phyloP scores from a whole-genome alignment of 1,284 basidiomycete genomes.

The Peniophora sp. region DNA sequence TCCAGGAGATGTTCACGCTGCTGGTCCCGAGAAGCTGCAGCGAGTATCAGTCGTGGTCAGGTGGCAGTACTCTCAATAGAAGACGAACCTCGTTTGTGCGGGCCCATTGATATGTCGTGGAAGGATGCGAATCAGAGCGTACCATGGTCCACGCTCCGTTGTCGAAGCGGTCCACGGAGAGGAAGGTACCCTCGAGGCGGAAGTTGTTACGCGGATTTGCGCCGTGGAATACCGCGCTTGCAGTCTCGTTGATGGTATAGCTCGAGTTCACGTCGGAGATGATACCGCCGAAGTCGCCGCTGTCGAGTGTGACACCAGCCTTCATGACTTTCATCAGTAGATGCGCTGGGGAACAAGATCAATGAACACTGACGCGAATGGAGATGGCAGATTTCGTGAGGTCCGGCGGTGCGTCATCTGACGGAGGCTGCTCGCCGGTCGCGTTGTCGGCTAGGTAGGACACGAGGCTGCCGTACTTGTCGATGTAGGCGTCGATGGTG shows the following conservation, averaged over 20 bases:
- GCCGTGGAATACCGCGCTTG: constrained; percentile 61
- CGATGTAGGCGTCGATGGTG: constrained; percentile 74
- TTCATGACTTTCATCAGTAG: constrained; percentile 16
- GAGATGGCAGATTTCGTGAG: constrained; percentile 64
- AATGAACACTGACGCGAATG: constrained; percentile 38
- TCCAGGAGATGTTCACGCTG: constrained; percentile 60
- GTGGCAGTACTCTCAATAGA: neutral
- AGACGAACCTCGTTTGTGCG: constrained; percentile 45
- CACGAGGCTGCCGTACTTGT: constrained; percentile 65
- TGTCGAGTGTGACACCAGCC: constrained; percentile 59
- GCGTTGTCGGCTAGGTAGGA: constrained; percentile 49
- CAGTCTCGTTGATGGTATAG: constrained; percentile 52
- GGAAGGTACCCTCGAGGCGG: constrained; percentile 65
- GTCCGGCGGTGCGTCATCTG: constrained; percentile 62
- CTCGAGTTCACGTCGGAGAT: constrained; percentile 49
- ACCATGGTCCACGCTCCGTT: constrained; percentile 48
- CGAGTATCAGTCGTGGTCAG: neutral
- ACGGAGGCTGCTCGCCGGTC: constrained; percentile 35
- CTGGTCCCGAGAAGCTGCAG: constrained; percentile 53
- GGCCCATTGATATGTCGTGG: constrained; percentile 65
- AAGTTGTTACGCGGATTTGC: constrained; percentile 83
- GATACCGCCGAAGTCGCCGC: constrained; percentile 57
- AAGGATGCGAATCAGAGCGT: constrained; percentile 74
- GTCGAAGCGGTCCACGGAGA: constrained; percentile 53
- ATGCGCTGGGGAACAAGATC: neutral